These are phyloP conservation scores for Dothistroma pini DNA, from an alignment of 2,329 filamentous ascomycete species.

Conservation along the genomic window DNA sequence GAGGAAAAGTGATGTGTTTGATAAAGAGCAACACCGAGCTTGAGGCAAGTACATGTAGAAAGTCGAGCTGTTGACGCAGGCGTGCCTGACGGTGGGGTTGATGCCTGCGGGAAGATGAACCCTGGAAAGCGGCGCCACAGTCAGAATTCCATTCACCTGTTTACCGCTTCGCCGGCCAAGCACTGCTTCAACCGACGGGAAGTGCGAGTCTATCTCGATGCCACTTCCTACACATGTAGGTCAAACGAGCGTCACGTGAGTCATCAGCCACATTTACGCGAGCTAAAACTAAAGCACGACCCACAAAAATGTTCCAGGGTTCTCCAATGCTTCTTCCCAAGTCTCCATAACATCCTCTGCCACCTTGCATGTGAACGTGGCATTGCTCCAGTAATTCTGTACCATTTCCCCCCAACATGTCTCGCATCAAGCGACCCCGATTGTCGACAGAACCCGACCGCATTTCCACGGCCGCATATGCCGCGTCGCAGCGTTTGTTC, in stretches of 20 bases:
- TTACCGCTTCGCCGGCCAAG: too few relatives aligned
- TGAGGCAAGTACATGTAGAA: background rate
- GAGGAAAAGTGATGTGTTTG: background rate
- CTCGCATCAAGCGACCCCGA: conserved; percentile 18
- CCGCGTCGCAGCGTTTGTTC: conserved; percentile 32
- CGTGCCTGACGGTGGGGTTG: background rate
- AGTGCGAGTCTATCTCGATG: too few relatives aligned
- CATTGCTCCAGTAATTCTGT: background rate
- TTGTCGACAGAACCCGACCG: conserved; percentile 8
- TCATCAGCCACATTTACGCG: background rate
- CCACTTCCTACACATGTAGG: too few relatives aligned
- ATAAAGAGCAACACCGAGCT: background rate
- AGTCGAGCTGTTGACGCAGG: background rate
- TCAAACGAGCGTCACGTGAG: background rate
- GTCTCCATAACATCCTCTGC: background rate
- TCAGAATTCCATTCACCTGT: too few relatives aligned
- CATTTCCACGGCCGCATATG: conserved; percentile 26
- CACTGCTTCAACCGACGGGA: too few relatives aligned
- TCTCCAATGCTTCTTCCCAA: background rate
- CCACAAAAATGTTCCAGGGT: background rate
- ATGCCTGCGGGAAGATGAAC: background rate
- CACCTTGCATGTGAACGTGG: background rate
- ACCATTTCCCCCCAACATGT: conserved; percentile 11
- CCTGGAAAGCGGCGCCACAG: background rate
- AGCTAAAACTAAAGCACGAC: background rate